phyloP scores from a whole-genome alignment of 106 monocot species.

The Ottelia alismoides region DNA sequence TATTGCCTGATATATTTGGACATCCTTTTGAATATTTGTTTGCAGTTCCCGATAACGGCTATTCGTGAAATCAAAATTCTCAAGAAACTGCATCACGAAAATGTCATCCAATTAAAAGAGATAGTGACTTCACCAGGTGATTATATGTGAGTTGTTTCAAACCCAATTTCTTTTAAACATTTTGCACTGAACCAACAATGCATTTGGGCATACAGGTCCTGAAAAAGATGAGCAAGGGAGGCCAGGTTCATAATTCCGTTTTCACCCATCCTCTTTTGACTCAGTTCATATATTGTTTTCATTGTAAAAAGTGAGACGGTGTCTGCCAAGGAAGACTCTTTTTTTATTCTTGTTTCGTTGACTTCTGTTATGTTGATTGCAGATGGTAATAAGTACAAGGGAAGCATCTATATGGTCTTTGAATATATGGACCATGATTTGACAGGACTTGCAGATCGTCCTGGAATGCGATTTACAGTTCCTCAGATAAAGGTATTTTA shows the following conservation, averaged over 20 bases:
- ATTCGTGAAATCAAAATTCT: conserved; percentile 98
- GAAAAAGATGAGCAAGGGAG: conserved; percentile 94
- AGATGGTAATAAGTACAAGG: conserved; percentile 95
- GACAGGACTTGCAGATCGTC: conserved; percentile 82
- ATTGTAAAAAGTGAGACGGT: no score
- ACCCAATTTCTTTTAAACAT: no score
- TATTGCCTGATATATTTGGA: background rate
- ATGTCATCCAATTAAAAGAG: conserved; percentile 91
- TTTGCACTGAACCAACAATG: no score
- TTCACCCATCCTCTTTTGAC: no score
- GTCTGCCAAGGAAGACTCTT: no score
- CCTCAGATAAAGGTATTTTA: conserved; percentile 83
- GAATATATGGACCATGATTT: conserved; percentile 99
- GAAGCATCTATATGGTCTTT: conserved; percentile 98
- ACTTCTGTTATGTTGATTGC: no score
- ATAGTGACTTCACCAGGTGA: conserved; percentile 95
- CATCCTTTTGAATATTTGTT: background rate
- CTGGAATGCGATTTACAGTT: conserved; percentile 86
- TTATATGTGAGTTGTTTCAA: no score
- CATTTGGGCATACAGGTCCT: conserved; percentile 56
- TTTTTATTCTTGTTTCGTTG: no score
- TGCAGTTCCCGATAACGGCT: conserved; percentile 92
- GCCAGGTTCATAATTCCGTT: conserved; percentile 31
- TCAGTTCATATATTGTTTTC: no score
- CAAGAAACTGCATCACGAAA: conserved; percentile 94